Percentiles rank a stretch among this genome's conserved stretches.
These are phyloP conservation scores for Aspergillus egyptiacus DNA, from an alignment of 495 filamentous ascomycete species.

Conservation along the genomic window DNA sequence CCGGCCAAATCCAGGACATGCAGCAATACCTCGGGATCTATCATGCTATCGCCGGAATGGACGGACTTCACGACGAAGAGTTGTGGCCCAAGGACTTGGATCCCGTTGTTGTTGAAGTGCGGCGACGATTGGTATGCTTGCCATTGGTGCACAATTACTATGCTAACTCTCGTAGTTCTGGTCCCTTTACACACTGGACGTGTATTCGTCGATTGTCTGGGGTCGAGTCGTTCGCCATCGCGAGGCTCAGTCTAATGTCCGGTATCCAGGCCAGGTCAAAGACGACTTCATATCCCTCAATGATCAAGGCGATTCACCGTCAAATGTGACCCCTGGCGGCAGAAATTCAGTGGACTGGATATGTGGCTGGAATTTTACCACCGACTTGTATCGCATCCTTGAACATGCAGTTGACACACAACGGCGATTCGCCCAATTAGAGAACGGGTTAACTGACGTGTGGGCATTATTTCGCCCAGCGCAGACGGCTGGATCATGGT, in stretches of 20 bases:
- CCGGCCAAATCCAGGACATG: conserved; percentile 4
- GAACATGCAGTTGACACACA: neutral
- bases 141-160: neutral
- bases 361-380: conserved; percentile 1
- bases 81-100: neutral
- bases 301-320: neutral
- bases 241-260: conserved; percentile 2
- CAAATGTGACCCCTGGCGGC: too few relatives aligned
- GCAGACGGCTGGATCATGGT: neutral
- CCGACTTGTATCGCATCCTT: conserved; percentile 2
- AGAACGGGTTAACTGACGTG: neutral
- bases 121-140: neutral
- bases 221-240: conserved; percentile 1
- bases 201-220: conserved; percentile 3
- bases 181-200: conserved; percentile 3
- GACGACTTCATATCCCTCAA: neutral
- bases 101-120: neutral
- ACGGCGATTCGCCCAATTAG: neutral
- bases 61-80: conserved; percentile 2
- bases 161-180: conserved; percentile 2
- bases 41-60: neutral
- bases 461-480: conserved; percentile 1
- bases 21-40: conserved; percentile 1
- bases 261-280: neutral
- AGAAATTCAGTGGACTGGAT: neutral